Evolutionary conservation across 768 basidiomycete species (phyloP).

Genomic region (Leccinum obscurum): DNA sequence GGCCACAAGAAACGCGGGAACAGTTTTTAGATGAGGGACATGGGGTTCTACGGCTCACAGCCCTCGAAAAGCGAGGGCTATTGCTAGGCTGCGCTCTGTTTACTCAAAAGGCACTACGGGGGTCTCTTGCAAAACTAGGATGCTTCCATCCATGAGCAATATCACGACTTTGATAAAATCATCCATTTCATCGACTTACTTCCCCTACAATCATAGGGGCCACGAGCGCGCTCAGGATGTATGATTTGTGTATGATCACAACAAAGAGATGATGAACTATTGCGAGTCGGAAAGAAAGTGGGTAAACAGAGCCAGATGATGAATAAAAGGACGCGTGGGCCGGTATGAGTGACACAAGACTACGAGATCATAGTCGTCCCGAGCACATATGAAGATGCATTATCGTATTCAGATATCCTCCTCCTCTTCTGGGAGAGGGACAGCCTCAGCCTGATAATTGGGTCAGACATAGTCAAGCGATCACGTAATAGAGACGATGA

Average conservation of each 20-base stretch:
- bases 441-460: conserved; percentile 67
- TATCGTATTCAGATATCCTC: conserved; percentile 64
- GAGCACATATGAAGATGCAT: conserved; percentile 20
- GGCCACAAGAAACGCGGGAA: conserved; percentile 17
- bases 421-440: conserved; percentile 98
- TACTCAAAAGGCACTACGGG: conserved; percentile 6
- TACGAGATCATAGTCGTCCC: conserved; percentile 22
- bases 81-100: conserved; percentile 12
- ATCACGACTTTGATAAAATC: neutral
- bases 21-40: conserved; percentile 19
- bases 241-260: conserved; percentile 27
- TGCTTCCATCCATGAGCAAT: neutral
- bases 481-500: conserved; percentile 4
- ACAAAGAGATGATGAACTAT: conserved; percentile 24
- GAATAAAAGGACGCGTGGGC: conserved; percentile 14
- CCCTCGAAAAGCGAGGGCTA: conserved; percentile 21
- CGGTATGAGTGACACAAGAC: conserved; percentile 23
- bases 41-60: conserved; percentile 17
- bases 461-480: conserved; percentile 10
- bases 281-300: conserved; percentile 25
- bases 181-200: conserved; percentile 6
- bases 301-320: conserved; percentile 19
- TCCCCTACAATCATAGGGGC: conserved; percentile 4
- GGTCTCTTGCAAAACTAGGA: neutral
- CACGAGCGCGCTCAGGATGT: conserved; percentile 8